Evolutionary conservation across 768 basidiomycete genomes (phyloP), one percentile per base, ranked within the genome.

Genomic region (Termitomyces sp.): DNA sequence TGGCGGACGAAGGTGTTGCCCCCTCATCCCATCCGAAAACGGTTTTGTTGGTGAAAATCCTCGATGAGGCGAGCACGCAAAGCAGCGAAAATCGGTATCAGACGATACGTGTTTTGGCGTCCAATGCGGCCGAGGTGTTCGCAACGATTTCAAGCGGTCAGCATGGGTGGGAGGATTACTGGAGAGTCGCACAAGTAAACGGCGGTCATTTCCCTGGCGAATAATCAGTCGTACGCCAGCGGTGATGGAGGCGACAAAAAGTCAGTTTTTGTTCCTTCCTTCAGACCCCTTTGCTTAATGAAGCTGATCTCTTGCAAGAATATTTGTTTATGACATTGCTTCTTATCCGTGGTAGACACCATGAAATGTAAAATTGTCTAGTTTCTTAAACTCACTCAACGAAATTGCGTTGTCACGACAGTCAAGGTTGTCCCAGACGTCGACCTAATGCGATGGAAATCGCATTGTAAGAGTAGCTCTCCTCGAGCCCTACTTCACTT

Each of bases 121-220:
- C 63, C 24, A 64, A 54, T 34, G 56, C 45, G 2, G 56, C 49
- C 10, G 47, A 50, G 7, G 58, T 64, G 16, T 50, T 64, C n/a
- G 48, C 55, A 29, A 60, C 53, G 8, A 64, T 64, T 28, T 55
- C 50, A 39, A 64, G 36, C 28, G 60, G 63, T 16, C 57, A 46
- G 41, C 55, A 62, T 48, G 53, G 50, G 13, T 64, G 63, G 63
- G 53, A 62, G 46, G 60, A 64, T 37, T 62, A 62, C n/a, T 64
- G 63, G 63, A 53, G 26, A 31, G 58, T 64, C 39, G 60, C 63
- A 5, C 55, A 62, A 52, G 58, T 39, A 9, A 64, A 64, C 33
- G 60, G 63, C 1, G 63, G 63, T 2, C 60, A 62, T 51, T 64
- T 61, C 41, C 63, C 63, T 18, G 63, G 63, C 16, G 55, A 64